Evolutionary conservation across 495 filamentous ascomycete species (phyloP).

Genomic region (Penicillium mononematosum): DNA sequence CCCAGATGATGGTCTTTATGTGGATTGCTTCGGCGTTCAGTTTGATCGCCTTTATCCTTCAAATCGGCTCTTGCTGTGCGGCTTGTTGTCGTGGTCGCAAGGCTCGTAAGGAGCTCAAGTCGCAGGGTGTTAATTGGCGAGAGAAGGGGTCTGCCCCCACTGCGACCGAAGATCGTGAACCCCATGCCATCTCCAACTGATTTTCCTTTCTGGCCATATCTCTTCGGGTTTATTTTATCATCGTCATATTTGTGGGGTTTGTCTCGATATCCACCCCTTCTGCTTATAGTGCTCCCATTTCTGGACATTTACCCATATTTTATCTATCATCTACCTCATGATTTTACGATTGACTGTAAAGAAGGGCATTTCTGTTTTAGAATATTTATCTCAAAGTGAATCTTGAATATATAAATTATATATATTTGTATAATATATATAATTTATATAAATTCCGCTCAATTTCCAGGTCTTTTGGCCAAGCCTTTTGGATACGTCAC

Average conservation of each 20-base stretch:
- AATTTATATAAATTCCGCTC: no score
- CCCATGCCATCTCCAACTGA: slow-evolving; percentile 5
- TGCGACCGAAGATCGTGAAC: slow-evolving; percentile 1
- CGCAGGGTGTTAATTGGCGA: slow-evolving; percentile 21
- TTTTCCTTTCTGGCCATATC: neutral
- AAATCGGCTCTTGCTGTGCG: slow-evolving; percentile 67
- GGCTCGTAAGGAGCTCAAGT: slow-evolving; percentile 41
- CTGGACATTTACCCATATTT: slow-evolving; percentile 6
- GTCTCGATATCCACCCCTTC: neutral
- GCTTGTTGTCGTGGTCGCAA: slow-evolving; percentile 46
- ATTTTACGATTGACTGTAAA: slow-evolving; percentile 7
- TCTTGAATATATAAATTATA: neutral
- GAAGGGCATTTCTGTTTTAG: neutral
- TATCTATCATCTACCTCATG: neutral
- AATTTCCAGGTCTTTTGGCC: no score
- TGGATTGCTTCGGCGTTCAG: slow-evolving; percentile 73
- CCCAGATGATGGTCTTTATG: slow-evolving; percentile 82
- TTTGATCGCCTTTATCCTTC: slow-evolving; percentile 66
- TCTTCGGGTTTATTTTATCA: neutral
- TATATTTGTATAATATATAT: no score
- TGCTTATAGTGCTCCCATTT: slow-evolving; percentile 1
- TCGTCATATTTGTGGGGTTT: neutral
- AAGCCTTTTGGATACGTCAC: no score
- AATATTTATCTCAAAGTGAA: neutral
- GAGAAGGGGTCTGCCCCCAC: slow-evolving; percentile 19